Evolutionary conservation across 1,284 basidiomycete genomes (phyloP).

Genomic region (Sutorius eximius): DNA sequence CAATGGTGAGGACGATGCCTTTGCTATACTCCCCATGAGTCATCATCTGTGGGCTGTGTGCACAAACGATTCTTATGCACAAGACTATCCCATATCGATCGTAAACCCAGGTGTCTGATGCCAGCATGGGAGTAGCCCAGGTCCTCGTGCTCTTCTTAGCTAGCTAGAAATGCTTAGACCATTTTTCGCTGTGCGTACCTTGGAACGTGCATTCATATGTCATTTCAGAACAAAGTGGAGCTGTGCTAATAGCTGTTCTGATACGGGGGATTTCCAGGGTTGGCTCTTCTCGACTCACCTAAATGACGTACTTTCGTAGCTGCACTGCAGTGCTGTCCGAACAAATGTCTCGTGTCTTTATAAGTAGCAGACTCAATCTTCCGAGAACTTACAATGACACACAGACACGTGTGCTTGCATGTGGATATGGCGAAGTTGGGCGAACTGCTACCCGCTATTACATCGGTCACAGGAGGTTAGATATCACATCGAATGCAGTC

Average conservation of each 20-base stretch:
- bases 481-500: too few relatives aligned
- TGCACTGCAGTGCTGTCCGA: too few relatives aligned
- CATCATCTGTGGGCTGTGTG: conserved; percentile 1
- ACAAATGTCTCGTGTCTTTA: too few relatives aligned
- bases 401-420: too few relatives aligned
- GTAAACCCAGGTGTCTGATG: background rate
- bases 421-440: too few relatives aligned
- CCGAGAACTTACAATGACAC: too few relatives aligned
- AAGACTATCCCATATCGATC: background rate
- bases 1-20: background rate
- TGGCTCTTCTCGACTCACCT: background rate
- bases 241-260: background rate
- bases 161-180: background rate
- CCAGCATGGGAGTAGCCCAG: background rate
- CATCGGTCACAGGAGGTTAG: too few relatives aligned
- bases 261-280: background rate
- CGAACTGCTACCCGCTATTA: too few relatives aligned
- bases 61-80: background rate
- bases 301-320: too few relatives aligned
- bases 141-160: background rate
- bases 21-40: background rate
- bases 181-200: background rate
- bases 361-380: too few relatives aligned
- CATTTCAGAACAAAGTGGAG: background rate
- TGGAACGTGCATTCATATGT: background rate